These are phyloP conservation scores for Pharus latifolius DNA, from an alignment of 176 grass and related monocot genomes.

Conservation along the genomic window DNA sequence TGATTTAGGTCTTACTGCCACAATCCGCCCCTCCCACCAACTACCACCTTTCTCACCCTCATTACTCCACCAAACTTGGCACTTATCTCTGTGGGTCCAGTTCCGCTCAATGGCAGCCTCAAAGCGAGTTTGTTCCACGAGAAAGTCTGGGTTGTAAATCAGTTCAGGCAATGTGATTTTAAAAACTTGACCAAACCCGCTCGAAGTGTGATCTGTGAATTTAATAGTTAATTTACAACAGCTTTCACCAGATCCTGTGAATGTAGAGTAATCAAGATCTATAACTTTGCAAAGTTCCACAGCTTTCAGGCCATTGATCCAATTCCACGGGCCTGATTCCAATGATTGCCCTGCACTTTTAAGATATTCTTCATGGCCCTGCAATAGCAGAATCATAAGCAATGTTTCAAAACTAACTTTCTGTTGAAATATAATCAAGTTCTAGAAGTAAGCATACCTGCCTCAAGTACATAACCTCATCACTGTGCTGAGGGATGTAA, in stretches of 20 bases:
- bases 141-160: constrained; percentile 67
- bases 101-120: constrained; percentile 66
- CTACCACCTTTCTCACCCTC: constrained; percentile 54
- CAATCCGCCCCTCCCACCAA: constrained; percentile 89
- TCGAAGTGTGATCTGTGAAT: constrained; percentile 51
- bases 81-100: constrained; percentile 88
- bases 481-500: constrained; percentile 86
- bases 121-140: constrained; percentile 82
- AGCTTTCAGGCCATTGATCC: constrained; percentile 52
- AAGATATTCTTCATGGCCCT: constrained; percentile 88
- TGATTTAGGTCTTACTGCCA: constrained; percentile 56
- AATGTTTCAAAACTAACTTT: too few relatives aligned
- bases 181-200: constrained; percentile 44
- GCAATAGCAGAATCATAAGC: too few relatives aligned
- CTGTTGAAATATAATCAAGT: not conserved
- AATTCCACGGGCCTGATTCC: constrained; percentile 47
- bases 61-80: constrained; percentile 89
- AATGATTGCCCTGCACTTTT: not conserved
- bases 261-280: constrained; percentile 58
- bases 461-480: constrained; percentile 80
- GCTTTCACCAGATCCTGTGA: constrained; percentile 85
- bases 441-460: constrained; percentile 47
- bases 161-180: constrained; percentile 71
- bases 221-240: constrained; percentile 73
- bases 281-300: constrained; percentile 82